phyloP scores from a whole-genome alignment of 2,329 filamentous ascomycete species.

The Fusarium protoensiforme region DNA sequence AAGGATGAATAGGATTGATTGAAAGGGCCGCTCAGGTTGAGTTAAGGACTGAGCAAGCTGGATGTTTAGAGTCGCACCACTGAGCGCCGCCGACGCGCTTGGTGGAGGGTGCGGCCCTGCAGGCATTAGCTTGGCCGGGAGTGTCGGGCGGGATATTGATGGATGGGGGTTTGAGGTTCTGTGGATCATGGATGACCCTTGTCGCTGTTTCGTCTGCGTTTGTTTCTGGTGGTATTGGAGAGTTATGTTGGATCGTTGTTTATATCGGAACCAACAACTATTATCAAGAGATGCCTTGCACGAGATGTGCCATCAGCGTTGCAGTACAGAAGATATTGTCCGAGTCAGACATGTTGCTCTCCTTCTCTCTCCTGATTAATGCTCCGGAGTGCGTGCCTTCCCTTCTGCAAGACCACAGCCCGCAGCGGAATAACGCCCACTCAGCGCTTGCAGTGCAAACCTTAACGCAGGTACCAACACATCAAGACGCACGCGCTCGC shows the following conservation, averaged over 20 bases:
- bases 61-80: slow-evolving; percentile 29
- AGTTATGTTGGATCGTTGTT: neutral
- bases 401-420: neutral
- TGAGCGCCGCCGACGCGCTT: slow-evolving; percentile 20
- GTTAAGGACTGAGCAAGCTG: neutral
- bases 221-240: neutral
- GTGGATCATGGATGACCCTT: slow-evolving; percentile 6
- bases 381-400: neutral
- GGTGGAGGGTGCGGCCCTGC: neutral
- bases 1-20: slow-evolving; percentile 22
- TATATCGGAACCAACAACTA: neutral
- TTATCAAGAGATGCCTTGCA: neutral
- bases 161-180: neutral
- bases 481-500: slow-evolving; percentile 2
- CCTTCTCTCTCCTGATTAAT: neutral
- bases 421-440: neutral
- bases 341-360: neutral
- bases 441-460: neutral
- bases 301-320: neutral
- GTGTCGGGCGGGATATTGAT: neutral
- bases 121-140: neutral
- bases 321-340: neutral
- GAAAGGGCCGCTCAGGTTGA: neutral
- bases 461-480: neutral
- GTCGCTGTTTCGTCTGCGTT: slow-evolving; percentile 6